Base-by-base conservation (phyloP, 148 eudicot genomes). In the Arctostaphylos glauca region DNA sequence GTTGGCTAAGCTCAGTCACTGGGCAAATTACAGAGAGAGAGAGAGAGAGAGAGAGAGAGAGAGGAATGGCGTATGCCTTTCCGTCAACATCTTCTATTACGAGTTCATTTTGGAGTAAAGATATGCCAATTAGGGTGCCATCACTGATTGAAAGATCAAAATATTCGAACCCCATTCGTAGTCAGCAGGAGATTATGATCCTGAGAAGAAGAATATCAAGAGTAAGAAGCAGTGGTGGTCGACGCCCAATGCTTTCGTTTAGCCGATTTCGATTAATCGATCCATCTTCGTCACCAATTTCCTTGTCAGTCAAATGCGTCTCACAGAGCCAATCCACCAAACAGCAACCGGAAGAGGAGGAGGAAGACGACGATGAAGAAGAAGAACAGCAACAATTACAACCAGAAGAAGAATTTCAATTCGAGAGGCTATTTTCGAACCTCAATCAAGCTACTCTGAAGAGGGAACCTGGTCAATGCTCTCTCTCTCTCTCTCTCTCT, bases 391-490 rank as follows among this genome's bases (percentile, higher is more conserved):
- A 13, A 66, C 43, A 13, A 66, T 12, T 25, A 25, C 6, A 31
- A 10, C 16, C 16, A 31, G 66, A 72, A 52, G 84, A 85, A 75
- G 71, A 62, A 16, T 87, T 83, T 75, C 89, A 84, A 48, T 87
- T 93, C 70, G 95, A 92, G 83, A 93, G 94, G 90, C 90, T 94
- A 68, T 94, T 93, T 84, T 95, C 97, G 6, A 95, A 94, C 80
- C 93, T 95, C 56, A 95, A 95, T 81, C 93, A 90, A 89, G 91
- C 87, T 62, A 92, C 94, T 86, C 77, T 93, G 64, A 92, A 89
- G 83, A 87, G 91, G 81, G 96, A 94, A 81, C 94, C 98, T 81
- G 98, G 98, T 95, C 55, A 14, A 5, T 68, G 25, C 9, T 3
- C 4, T 47, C 48, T 14, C 73, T 13, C 48, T 70, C 74, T 41